phyloP scores from a whole-genome alignment of 768 basidiomycete species.

The Amanita inopinata region DNA sequence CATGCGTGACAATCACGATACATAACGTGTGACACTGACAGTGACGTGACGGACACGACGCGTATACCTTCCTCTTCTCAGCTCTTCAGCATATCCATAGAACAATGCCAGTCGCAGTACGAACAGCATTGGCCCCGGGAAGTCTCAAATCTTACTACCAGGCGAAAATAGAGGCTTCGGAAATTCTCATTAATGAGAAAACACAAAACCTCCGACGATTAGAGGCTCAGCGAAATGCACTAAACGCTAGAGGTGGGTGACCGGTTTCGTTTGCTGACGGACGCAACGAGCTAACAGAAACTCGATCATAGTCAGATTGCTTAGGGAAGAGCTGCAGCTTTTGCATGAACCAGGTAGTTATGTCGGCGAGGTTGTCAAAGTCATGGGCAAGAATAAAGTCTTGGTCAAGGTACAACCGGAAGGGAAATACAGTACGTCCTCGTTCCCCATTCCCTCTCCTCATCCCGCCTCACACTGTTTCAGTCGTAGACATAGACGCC shows the following conservation, averaged over 20 bases:
- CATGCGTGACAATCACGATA: too few relatives aligned
- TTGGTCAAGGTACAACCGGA: constrained; percentile 97
- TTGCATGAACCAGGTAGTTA: constrained; percentile 95
- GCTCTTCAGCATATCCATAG: constrained; percentile 3
- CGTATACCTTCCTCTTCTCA: constrained; percentile 15
- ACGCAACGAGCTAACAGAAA: not conserved
- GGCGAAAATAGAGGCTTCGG: constrained; percentile 90
- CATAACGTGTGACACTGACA: too few relatives aligned
- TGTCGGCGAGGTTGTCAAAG: constrained; percentile 95
- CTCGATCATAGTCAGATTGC: constrained; percentile 55
- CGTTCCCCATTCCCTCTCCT: not conserved
- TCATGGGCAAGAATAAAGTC: constrained; percentile 99
- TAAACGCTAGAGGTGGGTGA: constrained; percentile 82
- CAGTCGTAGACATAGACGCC: constrained; percentile 89
- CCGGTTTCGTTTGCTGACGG: not conserved
- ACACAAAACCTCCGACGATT: constrained; percentile 92
- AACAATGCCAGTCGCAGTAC: constrained; percentile 28
- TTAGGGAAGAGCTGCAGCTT: constrained; percentile 87
- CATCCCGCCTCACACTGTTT: not conserved
- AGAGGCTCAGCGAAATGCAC: constrained; percentile 94
- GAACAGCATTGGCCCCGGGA: constrained; percentile 36
- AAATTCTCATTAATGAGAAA: constrained; percentile 89
- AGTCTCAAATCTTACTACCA: constrained; percentile 86
- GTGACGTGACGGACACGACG: constrained; percentile 17
- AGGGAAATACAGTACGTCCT: constrained; percentile 92